phyloP scores from a whole-genome alignment of 2,329 filamentous ascomycete species.

The Colletotrichum tofieldiae region DNA sequence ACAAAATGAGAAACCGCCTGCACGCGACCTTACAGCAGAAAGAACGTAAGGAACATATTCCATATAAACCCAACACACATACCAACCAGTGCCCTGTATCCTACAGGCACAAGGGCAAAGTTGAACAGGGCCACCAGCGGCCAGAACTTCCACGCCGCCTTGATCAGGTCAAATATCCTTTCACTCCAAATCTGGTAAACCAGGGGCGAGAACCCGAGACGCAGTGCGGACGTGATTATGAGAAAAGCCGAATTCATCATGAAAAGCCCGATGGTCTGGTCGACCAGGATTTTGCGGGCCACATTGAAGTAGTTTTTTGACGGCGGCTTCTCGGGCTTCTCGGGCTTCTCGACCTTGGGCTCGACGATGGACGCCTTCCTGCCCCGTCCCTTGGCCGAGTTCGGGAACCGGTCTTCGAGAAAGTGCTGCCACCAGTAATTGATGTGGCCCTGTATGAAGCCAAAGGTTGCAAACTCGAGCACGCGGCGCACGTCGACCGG shows the following conservation, averaged over 20 bases:
- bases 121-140: constrained; percentile 55
- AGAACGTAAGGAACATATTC: constrained; percentile 56
- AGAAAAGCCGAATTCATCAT: constrained; percentile 54
- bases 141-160: constrained; percentile 57
- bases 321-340: constrained; percentile 38
- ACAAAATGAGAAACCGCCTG: constrained; percentile 5
- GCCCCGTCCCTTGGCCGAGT: constrained; percentile 43
- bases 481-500: constrained; percentile 53
- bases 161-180: constrained; percentile 50
- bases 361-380: constrained; percentile 32
- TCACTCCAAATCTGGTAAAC: constrained; percentile 49
- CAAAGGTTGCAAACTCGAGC: constrained; percentile 55
- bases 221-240: constrained; percentile 54
- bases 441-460: constrained; percentile 54
- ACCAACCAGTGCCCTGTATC: constrained; percentile 54
- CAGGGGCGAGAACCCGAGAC: constrained; percentile 47
- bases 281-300: constrained; percentile 53
- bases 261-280: constrained; percentile 54
- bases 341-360: constrained; percentile 35
- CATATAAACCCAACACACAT: constrained; percentile 56
- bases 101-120: constrained; percentile 55
- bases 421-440: constrained; percentile 55
- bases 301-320: constrained; percentile 52
- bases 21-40: constrained; percentile 45
- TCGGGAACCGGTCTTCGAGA: constrained; percentile 54